Evolutionary conservation across 805 yeast species (phyloP), one percentile per base, ranked within the genome.

Genomic region (Lachancea sp.): DNA sequence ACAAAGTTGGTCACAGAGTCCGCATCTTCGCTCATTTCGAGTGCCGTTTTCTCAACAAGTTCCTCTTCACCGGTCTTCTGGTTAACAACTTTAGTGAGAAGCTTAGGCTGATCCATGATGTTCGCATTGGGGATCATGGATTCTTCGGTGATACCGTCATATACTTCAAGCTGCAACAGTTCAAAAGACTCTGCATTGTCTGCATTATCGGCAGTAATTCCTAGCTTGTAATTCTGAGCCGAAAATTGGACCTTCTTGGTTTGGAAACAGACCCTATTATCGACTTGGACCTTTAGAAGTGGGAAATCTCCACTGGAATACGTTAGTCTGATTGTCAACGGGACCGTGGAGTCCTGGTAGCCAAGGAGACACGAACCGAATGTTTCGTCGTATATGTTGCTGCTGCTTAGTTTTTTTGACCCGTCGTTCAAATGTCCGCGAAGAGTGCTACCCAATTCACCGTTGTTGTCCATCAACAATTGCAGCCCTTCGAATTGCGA

Each of bases 261-360:
- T 60, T 79, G 79, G 62, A 84, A 77, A 57, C 89, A 80, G 46
- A 85, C 69, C 53, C 74, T 78, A 60, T 85, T 85, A 62, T 85
- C 87, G 41, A 82, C 67, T 49, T 85, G 87, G n/a, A 84, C 72
- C 52, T 82, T 81, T 50, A 81, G 69, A 48, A 75, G 62, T 13
- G 69, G 66, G 22, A 61, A 59, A 34, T 66, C 58, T 7, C 55
- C 53, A 9, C 62, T 61, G 19, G 78, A 74, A 54, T 82, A 82
- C 8, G 82, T 77, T 12, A 85, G 52, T 63, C 88, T 76, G n/a
- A 83, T 43, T 1, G 85, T 81, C 19, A 76, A 68, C 10, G 95
- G 95, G 5, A 83, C 85, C 49, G 77, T 77, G 0, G 87, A 77
- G 53, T 79, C 81, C 59, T 83, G 82, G 53, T 76, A 85, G 9